Percentiles rank a stretch among this genome's conserved stretches.
These are phyloP conservation scores for Cladosporium colombiae DNA, from an alignment of 2,329 filamentous ascomycete genomes.

Conservation along the genomic window DNA sequence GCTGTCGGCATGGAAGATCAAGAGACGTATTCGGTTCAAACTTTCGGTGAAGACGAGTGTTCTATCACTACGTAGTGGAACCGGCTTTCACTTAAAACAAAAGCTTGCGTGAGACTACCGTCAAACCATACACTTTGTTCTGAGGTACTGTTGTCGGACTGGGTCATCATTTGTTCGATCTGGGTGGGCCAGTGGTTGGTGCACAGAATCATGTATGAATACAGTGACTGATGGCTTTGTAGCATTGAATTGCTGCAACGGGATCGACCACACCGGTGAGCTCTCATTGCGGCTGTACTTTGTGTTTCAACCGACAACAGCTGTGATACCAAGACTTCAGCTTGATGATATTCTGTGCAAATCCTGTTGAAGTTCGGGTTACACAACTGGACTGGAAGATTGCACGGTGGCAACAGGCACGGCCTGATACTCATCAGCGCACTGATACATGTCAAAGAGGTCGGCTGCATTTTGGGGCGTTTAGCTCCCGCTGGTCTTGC, in stretches of 20 bases:
- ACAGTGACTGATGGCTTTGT: background rate
- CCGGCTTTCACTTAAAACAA: too few relatives aligned
- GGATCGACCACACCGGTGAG: background rate
- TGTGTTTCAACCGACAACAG: background rate
- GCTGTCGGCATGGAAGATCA: too few relatives aligned
- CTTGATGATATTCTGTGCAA: background rate
- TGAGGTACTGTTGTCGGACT: too few relatives aligned
- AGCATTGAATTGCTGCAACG: background rate
- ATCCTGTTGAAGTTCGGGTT: background rate
- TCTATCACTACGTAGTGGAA: too few relatives aligned
- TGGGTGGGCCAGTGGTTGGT: too few relatives aligned
- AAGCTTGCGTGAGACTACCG: too few relatives aligned
- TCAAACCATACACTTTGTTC: too few relatives aligned
- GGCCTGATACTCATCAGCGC: background rate
- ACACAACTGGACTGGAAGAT: background rate
- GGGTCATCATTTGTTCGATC: too few relatives aligned
- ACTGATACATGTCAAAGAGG: background rate
- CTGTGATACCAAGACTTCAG: background rate
- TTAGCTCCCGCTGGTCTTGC: background rate
- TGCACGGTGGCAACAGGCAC: background rate
- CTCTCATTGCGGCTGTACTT: background rate
- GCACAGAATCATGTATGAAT: background rate
- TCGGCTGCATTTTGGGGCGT: background rate
- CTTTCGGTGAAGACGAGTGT: too few relatives aligned
- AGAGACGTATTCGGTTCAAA: too few relatives aligned